phyloP scores from a whole-genome alignment of 2,329 filamentous ascomycete species.

The Penicillium psychrosexuale region DNA sequence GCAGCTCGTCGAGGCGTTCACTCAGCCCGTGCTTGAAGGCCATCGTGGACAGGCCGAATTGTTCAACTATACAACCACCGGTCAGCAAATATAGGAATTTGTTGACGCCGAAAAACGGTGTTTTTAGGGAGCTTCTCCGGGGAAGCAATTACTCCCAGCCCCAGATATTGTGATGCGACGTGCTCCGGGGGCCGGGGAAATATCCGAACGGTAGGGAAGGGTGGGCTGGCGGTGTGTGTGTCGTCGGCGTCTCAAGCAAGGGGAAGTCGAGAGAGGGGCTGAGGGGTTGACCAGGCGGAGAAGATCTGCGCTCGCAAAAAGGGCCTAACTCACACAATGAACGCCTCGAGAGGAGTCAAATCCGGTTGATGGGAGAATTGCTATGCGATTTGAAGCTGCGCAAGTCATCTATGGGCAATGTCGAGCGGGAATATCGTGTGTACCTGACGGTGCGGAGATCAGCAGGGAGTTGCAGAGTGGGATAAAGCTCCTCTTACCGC shows the following conservation, averaged over 20 bases:
- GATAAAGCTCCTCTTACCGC: conserved; percentile 25
- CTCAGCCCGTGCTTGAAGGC: conserved; percentile 62
- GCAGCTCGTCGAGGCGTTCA: conserved; percentile 73
- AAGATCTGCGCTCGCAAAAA: conserved; percentile 27
- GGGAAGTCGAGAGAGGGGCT: conserved; percentile 35
- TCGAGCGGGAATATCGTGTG: conserved; percentile 14
- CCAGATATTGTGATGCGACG: conserved; percentile 3
- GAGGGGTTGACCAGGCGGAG: conserved; percentile 30
- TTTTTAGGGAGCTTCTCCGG: conserved; percentile 11
- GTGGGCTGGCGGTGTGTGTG: conserved; percentile 33
- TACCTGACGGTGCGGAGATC: conserved; percentile 37
- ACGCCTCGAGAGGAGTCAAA: conserved; percentile 33
- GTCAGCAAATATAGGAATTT: conserved; percentile 26
- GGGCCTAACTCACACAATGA: conserved; percentile 37
- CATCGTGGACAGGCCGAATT: conserved; percentile 49
- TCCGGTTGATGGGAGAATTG: conserved; percentile 12
- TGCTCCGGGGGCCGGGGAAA: conserved; percentile 14
- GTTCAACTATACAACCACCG: conserved; percentile 33
- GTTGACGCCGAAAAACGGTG: conserved; percentile 6
- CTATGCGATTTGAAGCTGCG: conserved; percentile 8
- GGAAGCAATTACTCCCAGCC: conserved; percentile 17
- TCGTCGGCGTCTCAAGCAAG: conserved; percentile 30
- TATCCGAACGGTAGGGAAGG: conserved; percentile 11
- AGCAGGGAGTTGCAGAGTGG: conserved; percentile 28
- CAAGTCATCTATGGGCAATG: conserved; percentile 22